Evolutionary conservation across 108 stramenopile genomes (phyloP).

Genomic region (Schizochytrium sp.): DNA sequence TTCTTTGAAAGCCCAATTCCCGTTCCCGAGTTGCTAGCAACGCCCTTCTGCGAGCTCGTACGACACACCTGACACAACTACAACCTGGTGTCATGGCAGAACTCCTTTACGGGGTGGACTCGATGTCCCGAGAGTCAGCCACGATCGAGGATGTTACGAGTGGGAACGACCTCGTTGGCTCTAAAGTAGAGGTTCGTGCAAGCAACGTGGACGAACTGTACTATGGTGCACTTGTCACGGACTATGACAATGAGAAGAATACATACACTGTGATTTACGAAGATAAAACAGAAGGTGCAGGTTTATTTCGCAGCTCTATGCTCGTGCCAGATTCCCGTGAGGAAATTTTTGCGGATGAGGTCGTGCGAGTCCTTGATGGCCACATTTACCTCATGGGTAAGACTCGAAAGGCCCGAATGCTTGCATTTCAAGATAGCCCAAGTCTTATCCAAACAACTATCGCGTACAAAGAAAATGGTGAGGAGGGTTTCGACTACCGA

Average conservation of each 20-base stretch:
- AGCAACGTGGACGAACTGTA: conserved; percentile 45
- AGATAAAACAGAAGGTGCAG: conserved; percentile 19
- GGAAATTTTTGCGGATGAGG: conserved; percentile 17
- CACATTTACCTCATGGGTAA: not conserved
- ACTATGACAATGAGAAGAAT: not conserved
- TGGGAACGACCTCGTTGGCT: conserved; percentile 6
- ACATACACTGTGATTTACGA: conserved; percentile 37
- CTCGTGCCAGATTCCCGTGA: not conserved
- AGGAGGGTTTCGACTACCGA: conserved; percentile 41
- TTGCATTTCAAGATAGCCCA: conserved; percentile 17
- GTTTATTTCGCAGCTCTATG: conserved; percentile 1
- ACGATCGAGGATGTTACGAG: too few species aligned
- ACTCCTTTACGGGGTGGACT: too few species aligned
- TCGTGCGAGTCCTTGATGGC: conserved; percentile 31
- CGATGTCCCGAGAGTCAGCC: too few species aligned
- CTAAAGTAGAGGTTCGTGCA: conserved; percentile 27
- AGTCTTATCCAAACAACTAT: conserved; percentile 3
- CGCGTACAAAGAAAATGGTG: not conserved
- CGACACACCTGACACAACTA: too few species aligned
- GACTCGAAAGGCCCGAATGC: not conserved
- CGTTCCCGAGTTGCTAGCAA: too few species aligned
- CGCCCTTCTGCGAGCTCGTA: too few species aligned
- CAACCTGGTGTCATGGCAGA: too few species aligned
- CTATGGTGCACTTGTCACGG: conserved; percentile 11
- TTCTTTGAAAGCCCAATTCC: too few species aligned